Conservation (phyloP, 768 basidiomycete genomes). For the Podaxis rugospora region DNA sequence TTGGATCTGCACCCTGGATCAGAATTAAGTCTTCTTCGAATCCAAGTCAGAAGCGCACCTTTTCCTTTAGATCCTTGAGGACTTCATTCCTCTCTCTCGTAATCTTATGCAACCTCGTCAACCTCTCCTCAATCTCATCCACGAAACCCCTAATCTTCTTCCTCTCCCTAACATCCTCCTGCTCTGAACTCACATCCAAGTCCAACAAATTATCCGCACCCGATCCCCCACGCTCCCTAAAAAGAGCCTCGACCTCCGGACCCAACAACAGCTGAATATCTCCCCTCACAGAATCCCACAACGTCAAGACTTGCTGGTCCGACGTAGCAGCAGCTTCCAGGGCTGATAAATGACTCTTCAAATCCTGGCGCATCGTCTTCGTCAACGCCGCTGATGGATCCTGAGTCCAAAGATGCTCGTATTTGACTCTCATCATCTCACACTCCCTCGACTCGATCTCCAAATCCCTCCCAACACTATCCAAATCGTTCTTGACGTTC, state of each 20-base stretch:
- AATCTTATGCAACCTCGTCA: constrained; percentile 79
- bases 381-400: constrained; percentile 73
- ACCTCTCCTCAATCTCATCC: constrained; percentile 70
- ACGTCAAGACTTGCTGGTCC: constrained; percentile 65
- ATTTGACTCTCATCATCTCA: constrained; percentile 84
- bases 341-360: constrained; percentile 59
- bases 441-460: constrained; percentile 85
- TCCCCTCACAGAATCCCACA: constrained; percentile 68
- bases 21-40: background rate
- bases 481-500: constrained; percentile 55
- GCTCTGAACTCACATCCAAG: constrained; percentile 60
- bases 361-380: constrained; percentile 66
- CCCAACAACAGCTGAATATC: constrained; percentile 65
- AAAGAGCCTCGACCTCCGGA: constrained; percentile 58
- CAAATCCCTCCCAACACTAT: constrained; percentile 57
- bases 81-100: constrained; percentile 81
- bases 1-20: constrained; percentile 61
- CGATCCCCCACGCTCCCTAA: constrained; percentile 42
- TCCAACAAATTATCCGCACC: constrained; percentile 48
- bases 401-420: constrained; percentile 84
- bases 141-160: constrained; percentile 64
- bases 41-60: constrained; percentile 43
- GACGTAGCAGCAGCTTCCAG: constrained; percentile 75
- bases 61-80: constrained; percentile 93
- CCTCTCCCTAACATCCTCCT: constrained; percentile 62